Conservation (phyloP, 768 basidiomycete genomes). For the Megacollybia marginata region DNA sequence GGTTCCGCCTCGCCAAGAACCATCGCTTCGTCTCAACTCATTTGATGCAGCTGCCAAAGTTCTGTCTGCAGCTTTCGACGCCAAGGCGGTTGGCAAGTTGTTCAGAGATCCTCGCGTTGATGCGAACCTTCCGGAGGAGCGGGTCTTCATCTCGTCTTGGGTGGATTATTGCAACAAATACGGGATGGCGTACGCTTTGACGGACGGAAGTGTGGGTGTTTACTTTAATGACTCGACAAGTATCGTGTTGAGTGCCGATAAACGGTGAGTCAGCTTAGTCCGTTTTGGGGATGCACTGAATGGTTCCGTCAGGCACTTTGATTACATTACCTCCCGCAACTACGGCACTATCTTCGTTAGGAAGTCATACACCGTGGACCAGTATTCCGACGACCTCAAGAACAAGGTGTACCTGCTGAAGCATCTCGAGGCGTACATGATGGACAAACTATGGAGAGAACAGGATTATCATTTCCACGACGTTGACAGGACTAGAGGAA, state of each 20-base stretch:
- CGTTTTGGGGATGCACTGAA: neutral
- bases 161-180: constrained; percentile 99
- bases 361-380: constrained; percentile 60
- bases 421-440: constrained; percentile 93
- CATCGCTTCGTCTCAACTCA: constrained; percentile 24
- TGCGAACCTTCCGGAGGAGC: constrained; percentile 48
- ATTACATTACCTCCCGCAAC: constrained; percentile 70
- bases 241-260: constrained; percentile 78
- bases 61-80: constrained; percentile 57
- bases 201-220: constrained; percentile 90
- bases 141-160: constrained; percentile 96
- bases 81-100: constrained; percentile 51
- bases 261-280: constrained; percentile 50
- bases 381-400: constrained; percentile 78
- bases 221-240: constrained; percentile 96
- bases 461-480: constrained; percentile 81
- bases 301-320: constrained; percentile 60
- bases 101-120: constrained; percentile 62
- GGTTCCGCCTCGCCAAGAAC: constrained; percentile 20
- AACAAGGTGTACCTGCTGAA: constrained; percentile 89
- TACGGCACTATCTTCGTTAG: constrained; percentile 63
- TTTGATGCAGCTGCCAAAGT: constrained; percentile 60
- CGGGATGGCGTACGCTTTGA: constrained; percentile 98
- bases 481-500: constrained; percentile 58
- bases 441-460: constrained; percentile 80